Evolutionary conservation across 2,329 filamentous ascomycete genomes (phyloP), one percentile per base, ranked within the genome.

Genomic region (Meredithiella fracta): DNA sequence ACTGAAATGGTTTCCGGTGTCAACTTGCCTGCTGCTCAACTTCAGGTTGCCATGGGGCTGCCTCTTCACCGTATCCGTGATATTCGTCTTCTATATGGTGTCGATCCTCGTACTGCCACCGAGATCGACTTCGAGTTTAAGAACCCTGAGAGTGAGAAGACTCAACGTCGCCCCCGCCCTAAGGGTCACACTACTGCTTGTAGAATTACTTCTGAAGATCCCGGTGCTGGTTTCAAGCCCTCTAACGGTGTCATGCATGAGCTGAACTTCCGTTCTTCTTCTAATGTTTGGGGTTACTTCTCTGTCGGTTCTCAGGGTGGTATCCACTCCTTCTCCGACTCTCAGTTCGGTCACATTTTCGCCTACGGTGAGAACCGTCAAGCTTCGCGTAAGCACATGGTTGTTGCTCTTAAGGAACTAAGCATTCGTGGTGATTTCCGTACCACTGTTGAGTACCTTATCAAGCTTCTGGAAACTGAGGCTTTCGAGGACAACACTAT

Each of bases 221-320:
- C 92, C 8, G 92, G 94, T 65, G 92, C 98, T 76, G 92, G 92
- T 54, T 98, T 98, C 82, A 98, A 98, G 79, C 92, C 92, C 58
- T 98, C 92, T 49, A 94, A 91, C 65, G 92, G 92, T 81, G 94
- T 91, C 54, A 94, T 98, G 81, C 92, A 97, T 74, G 92, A 98
- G 67, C 76, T 98, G 66, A 98, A 98, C 77, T 98, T 98, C 81
- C 82, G 92, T 67, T 94, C 86, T 74, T 95, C 89, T 69, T 97
- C 92, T 61, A 98, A 98, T 63, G 92, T 97, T 57, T 98, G 92
- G 92, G 92, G 92, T 77, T 98, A 98, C 73, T 98, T 98, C 81
- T 98, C 92, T 54, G 92, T 98, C 69, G 87, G 90, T 73, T 92
- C 90, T 8, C 84, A 89, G 56, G 91, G 90, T 73, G 90, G 90